Conservation (phyloP, 164 flowering plant genomes). For the grape (Vitis vinifera) region ASM3070453v1 NC_081810.1:18464001-18464500, state of each 20-base stretch:
- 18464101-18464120: not conserved
- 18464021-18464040: too few relatives aligned
- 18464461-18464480: constrained; percentile 6
- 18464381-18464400: constrained; percentile 80
- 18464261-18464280: constrained; percentile 92
- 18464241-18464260: constrained; percentile 86
- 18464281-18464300: constrained; percentile 23
- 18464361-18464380: constrained; percentile 58
- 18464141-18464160: not conserved
- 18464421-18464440: constrained; percentile 48
- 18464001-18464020: too few relatives aligned
- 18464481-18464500: constrained; percentile 10
- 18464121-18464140: not conserved
- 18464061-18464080: too few relatives aligned
- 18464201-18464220: constrained; percentile 85
- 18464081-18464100: too few relatives aligned
- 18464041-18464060: too few relatives aligned
- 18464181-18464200: constrained; percentile 1
- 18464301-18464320: not conserved
- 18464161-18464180: not conserved
- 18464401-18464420: constrained; percentile 33
- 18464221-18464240: constrained; percentile 79
- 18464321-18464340: not conserved
- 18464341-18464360: too few relatives aligned
- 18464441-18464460: not conserved